Evolutionary conservation across 495 filamentous ascomycete genomes (phyloP).

Genomic region (Pseudoneurospora amorphoporcata): DNA sequence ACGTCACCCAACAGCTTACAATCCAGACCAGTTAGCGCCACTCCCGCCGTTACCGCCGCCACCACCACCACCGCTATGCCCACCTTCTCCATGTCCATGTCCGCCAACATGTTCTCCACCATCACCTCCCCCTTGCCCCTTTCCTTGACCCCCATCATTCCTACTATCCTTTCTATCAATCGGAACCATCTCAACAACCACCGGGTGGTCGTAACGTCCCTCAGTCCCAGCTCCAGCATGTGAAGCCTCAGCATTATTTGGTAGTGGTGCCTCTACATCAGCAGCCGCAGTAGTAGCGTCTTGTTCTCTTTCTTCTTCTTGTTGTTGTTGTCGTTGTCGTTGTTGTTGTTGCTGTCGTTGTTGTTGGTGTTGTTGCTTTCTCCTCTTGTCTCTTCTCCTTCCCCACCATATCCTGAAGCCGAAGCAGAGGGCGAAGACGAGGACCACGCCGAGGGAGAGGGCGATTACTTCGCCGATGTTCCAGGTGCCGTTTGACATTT

Average conservation of each 20-base stretch:
- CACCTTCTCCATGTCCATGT: background rate
- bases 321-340: background rate
- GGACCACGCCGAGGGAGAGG: background rate
- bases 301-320: background rate
- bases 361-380: background rate
- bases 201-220: background rate
- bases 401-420: background rate
- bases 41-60: background rate
- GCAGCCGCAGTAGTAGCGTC: background rate
- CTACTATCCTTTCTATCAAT: background rate
- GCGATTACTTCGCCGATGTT: background rate
- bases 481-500: background rate
- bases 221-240: background rate
- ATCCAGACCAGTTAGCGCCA: background rate
- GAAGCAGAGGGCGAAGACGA: background rate
- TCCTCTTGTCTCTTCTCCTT: background rate
- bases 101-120: background rate
- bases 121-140: background rate
- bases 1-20: background rate
- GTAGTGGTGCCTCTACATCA: background rate
- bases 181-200: background rate
- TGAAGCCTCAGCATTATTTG: background rate
- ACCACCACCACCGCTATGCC: background rate
- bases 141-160: background rate
- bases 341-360: background rate